These are phyloP conservation scores for Stylonectria norvegica DNA, from an alignment of 2,329 filamentous ascomycete genomes.

Conservation along the genomic window DNA sequence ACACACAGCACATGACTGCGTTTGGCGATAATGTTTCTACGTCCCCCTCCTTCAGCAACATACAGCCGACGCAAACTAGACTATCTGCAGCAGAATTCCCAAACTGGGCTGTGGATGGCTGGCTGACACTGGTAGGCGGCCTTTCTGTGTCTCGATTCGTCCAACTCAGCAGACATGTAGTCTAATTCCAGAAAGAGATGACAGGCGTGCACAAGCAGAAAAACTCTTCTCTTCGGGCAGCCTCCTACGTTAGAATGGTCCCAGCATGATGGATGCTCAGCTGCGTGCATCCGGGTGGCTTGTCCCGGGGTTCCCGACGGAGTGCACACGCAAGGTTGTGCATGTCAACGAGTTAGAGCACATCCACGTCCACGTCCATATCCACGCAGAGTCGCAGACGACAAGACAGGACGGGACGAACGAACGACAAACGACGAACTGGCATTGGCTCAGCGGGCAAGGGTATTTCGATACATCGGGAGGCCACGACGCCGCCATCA, in stretches of 20 bases:
- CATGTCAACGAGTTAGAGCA: no score
- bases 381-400: background rate
- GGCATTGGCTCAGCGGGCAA: no score
- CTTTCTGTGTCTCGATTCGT: conserved; percentile 15
- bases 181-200: conserved; percentile 22
- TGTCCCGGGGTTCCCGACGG: conserved; percentile 14
- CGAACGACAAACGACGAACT: no score
- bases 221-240: conserved; percentile 8
- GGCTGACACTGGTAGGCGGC: conserved; percentile 13
- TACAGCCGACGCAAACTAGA: no score
- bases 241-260: conserved; percentile 4
- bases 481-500: conserved; percentile 9
- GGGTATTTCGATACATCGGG: conserved; percentile 16
- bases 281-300: conserved; percentile 1
- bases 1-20: conserved; percentile 12
- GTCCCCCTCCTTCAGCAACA: no score
- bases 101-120: no score
- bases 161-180: conserved; percentile 6
- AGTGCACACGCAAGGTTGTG: conserved; percentile 5
- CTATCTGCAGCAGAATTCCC: no score
- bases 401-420: background rate
- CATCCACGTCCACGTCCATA: conserved; percentile 5
- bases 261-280: conserved; percentile 12
- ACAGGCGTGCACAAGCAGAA: conserved; percentile 6
- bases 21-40: no score